Evolutionary conservation across 2,329 filamentous ascomycete species (phyloP).

Genomic region (Acrodontium crateriforme): DNA sequence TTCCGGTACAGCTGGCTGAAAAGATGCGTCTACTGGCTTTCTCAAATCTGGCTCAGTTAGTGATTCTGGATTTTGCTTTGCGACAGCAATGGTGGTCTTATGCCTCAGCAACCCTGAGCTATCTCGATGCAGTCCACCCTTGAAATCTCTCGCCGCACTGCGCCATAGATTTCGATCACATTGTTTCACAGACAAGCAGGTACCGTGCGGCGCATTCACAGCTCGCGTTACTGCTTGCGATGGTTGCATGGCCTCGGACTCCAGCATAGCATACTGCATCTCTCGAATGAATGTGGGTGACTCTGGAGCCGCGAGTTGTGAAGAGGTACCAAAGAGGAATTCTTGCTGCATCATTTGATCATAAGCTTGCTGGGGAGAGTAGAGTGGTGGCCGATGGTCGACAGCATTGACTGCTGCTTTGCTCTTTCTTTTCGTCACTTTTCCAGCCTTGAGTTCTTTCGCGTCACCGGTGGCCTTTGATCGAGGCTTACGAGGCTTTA

Average conservation of each 20-base stretch:
- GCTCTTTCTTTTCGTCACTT: conserved; percentile 14
- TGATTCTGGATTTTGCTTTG: no score
- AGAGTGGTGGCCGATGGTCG: conserved; percentile 26
- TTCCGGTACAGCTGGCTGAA: no score
- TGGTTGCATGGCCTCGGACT: conserved; percentile 32
- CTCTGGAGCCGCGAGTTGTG: conserved; percentile 62
- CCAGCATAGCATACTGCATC: conserved; percentile 46
- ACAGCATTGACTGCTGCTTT: no score
- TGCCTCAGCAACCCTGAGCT: conserved; percentile 3
- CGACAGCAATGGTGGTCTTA: no score
- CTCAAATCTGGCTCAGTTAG: no score
- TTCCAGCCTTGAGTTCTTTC: conserved; percentile 26
- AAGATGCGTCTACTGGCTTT: no score
- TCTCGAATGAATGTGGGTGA: conserved; percentile 52
- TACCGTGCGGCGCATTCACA: conserved; percentile 16
- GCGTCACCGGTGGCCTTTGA: conserved; percentile 2
- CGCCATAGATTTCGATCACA: conserved; percentile 47
- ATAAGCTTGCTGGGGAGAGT: conserved; percentile 56
- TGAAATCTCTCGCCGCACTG: conserved; percentile 51
- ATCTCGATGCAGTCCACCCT: conserved; percentile 31
- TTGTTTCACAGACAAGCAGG: conserved; percentile 16
- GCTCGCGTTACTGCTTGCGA: conserved; percentile 5
- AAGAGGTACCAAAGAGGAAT: conserved; percentile 75
- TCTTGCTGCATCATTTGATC: conserved; percentile 55
- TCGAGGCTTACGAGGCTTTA: conserved; percentile 16